Evolutionary conservation across 352 stramenopile species (phyloP).

Genomic region (Phytophthora kernoviae): DNA sequence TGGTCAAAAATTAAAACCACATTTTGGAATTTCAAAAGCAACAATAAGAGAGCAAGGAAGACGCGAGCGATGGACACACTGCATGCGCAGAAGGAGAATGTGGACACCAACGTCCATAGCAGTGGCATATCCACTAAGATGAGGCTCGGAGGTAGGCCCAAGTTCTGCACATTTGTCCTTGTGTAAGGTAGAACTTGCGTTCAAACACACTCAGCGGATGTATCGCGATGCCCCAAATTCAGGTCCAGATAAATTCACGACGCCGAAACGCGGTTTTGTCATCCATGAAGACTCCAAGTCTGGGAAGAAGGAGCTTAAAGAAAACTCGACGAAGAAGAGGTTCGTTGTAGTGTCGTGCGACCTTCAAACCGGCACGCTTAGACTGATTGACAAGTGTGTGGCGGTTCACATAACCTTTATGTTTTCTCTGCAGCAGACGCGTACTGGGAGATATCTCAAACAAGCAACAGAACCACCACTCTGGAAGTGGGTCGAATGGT

Average conservation of each 20-base stretch:
- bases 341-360: slow-evolving; percentile 13
- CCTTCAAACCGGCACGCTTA: background rate
- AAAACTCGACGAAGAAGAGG: slow-evolving; percentile 52
- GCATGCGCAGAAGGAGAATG: slow-evolving; percentile 78
- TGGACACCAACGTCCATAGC: slow-evolving; percentile 36
- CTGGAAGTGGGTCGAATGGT: slow-evolving; percentile 5
- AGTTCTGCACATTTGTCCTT: background rate
- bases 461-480: slow-evolving; percentile 51
- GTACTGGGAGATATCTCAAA: slow-evolving; percentile 82
- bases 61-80: slow-evolving; percentile 75
- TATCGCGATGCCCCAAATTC: background rate
- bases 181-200: background rate
- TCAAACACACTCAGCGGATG: background rate
- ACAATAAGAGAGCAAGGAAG: slow-evolving; percentile 7
- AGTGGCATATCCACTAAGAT: slow-evolving; percentile 30
- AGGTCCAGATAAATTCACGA: slow-evolving; percentile 29
- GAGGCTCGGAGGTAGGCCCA: slow-evolving; percentile 27
- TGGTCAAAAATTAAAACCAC: too few relatives aligned
- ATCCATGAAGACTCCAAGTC: slow-evolving; percentile 52
- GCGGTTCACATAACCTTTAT: background rate
- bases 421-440: slow-evolving; percentile 43
- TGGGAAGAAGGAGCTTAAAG: slow-evolving; percentile 39
- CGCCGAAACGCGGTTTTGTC: slow-evolving; percentile 41
- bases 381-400: background rate
- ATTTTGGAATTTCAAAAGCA: slow-evolving; percentile 44